Base-by-base conservation (phyloP, 306 rosid genomes). In the Begonia loranthoides region DNA sequence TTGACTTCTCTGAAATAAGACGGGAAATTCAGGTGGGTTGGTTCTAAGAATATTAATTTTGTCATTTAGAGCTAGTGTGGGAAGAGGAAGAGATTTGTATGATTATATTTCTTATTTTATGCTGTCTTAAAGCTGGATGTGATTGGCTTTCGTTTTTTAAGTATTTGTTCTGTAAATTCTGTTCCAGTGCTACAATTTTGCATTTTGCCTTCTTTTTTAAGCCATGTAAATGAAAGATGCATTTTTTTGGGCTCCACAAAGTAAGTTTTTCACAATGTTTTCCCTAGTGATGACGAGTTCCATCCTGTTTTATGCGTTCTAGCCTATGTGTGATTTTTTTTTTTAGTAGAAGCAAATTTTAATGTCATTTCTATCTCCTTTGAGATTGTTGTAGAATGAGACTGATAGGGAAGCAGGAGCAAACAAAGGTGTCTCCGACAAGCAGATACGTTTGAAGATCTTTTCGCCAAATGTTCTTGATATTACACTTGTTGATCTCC, bases 401-500 rank as follows among this genome's bases (percentile, higher is more conserved):
- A 71, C 76, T n/a, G 72, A 66, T 1, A 66, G 62, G 50, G 76
- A 49, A 64, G 69, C 58, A 0, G 72, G 72, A 43, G 52, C 52
- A 51, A 61, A 66, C 65, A 71, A 62, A 44, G 62, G 72, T 39
- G 69, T 71, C 56, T 66, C 72, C 2, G 69, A 57, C 14, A 66
- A 71, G 50, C 68, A 66, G 56, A 71, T 71, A 53, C 55, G 64
- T 33, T 65, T 71, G 8, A 71, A 71, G 57, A 66, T 71, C 53
- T 56, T 45, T 36, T 66, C 76, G 36, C 69, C 76, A 13, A 66
- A 66, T 49, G 76, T 66, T 15, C 69, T 66, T 10, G 61, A 71
- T 55, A 66, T 71, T 62, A 66, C 68, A 10, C 69, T 71, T 15
- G 72, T 71, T 38, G 76, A 71, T 71, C 62, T 71, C n/a, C 76